Conservation (phyloP, 2,329 filamentous ascomycete genomes). For the Hymenoscyphus infarciens region DNA sequence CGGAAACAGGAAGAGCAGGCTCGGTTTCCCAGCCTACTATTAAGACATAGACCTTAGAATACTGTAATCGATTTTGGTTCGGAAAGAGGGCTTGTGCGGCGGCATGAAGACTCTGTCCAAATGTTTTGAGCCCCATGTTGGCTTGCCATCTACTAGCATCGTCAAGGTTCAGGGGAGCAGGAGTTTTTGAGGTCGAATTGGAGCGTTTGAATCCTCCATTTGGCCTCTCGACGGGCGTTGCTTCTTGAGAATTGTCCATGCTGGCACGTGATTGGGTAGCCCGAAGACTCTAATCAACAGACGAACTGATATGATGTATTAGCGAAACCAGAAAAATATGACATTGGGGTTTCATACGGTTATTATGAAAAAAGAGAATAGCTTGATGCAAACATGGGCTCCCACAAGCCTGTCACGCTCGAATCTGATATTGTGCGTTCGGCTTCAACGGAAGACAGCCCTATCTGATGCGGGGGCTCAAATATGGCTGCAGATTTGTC, state of each 20-base stretch:
- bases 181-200: conserved; percentile 1
- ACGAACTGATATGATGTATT: not conserved
- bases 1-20: conserved; percentile 11
- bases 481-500: not conserved
- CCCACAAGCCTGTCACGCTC: not conserved
- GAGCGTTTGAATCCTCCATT: conserved; percentile 6
- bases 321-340: not conserved
- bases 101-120: conserved; percentile 23
- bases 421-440: not conserved
- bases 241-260: conserved; percentile 2
- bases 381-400: not conserved
- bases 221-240: conserved; percentile 14
- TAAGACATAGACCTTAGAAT: conserved; percentile 26
- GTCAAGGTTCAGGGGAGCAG: conserved; percentile 12
- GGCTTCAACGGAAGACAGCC: not conserved
- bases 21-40: conserved; percentile 25
- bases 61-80: conserved; percentile 14
- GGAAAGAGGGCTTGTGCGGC: conserved; percentile 27
- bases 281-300: not conserved
- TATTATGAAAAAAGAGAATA: not conserved
- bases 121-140: conserved; percentile 22
- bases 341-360: not conserved
- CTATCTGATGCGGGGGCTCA: not conserved
- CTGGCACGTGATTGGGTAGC: conserved; percentile 9
- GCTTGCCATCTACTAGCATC: conserved; percentile 22